Conservation (phyloP, 2,329 filamentous ascomycete genomes). For the Lachnellula willkommii region DNA sequence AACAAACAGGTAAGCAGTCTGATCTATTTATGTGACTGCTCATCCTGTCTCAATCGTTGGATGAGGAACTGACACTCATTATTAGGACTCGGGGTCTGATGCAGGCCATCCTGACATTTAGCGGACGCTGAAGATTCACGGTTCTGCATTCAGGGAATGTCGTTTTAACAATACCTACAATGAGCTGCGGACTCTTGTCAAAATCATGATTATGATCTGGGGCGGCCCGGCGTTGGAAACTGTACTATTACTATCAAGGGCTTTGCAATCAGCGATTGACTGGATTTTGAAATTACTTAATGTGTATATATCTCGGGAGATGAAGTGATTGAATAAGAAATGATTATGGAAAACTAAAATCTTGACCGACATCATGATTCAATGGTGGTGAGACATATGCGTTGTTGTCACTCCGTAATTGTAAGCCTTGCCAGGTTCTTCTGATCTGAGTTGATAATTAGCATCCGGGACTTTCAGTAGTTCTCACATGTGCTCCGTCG, state of each 20-base stretch:
- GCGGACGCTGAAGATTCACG: conserved; percentile 17
- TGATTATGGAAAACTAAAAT: background rate
- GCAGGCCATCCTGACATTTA: conserved; percentile 14
- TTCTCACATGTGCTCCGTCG: too few relatives aligned
- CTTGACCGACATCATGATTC: too few relatives aligned
- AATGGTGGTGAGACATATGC: too few relatives aligned
- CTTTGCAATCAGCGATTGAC: conserved; percentile 9
- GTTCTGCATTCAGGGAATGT: conserved; percentile 8
- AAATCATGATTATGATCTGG: background rate
- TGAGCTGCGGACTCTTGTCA: conserved; percentile 4
- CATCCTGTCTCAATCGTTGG: background rate
- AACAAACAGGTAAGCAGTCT: conserved; percentile 18
- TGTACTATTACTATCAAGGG: conserved; percentile 11
- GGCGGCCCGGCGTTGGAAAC: conserved; percentile 6
- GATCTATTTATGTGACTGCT: conserved; percentile 11
- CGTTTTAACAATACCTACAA: conserved; percentile 10
- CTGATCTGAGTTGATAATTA: too few relatives aligned
- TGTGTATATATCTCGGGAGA: conserved; percentile 17
- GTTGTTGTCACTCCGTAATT: too few relatives aligned
- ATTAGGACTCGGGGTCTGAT: conserved; percentile 18
- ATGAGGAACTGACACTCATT: background rate
- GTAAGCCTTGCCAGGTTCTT: too few relatives aligned
- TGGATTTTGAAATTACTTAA: conserved; percentile 8
- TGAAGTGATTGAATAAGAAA: conserved; percentile 2
- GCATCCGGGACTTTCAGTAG: too few relatives aligned